Percentiles rank a stretch among this genome's conserved stretches.
phyloP scores from a whole-genome alignment of 495 filamentous ascomycete species.

The Glonium stellatum region DNA sequence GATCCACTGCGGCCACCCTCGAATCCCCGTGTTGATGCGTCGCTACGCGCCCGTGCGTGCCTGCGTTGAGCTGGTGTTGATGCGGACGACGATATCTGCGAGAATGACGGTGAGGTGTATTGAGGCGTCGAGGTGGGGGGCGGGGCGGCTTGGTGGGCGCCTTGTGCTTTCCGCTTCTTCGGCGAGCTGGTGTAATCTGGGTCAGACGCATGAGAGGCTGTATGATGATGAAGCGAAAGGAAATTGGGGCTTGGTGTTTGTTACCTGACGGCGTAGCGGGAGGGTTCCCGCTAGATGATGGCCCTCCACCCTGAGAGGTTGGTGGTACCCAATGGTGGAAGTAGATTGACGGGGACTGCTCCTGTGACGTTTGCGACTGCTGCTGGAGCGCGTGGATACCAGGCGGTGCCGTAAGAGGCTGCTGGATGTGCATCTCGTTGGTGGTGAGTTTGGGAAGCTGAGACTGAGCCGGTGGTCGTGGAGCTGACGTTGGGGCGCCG shows the following conservation, averaged over 20 bases:
- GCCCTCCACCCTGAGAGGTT: slow-evolving; percentile 47
- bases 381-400: slow-evolving; percentile 44
- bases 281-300: slow-evolving; percentile 48
- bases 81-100: slow-evolving; percentile 49
- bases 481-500: slow-evolving; percentile 34
- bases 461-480: slow-evolving; percentile 35
- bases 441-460: slow-evolving; percentile 50
- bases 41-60: slow-evolving; percentile 65
- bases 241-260: slow-evolving; percentile 47
- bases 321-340: slow-evolving; percentile 93
- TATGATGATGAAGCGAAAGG: slow-evolving; percentile 37
- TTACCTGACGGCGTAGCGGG: slow-evolving; percentile 61
- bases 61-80: slow-evolving; percentile 54
- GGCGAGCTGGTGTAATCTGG: slow-evolving; percentile 54
- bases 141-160: slow-evolving; percentile 52
- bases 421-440: slow-evolving; percentile 52
- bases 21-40: slow-evolving; percentile 44
- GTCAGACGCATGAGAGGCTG: slow-evolving; percentile 44
- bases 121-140: slow-evolving; percentile 45
- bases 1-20: slow-evolving; percentile 14
- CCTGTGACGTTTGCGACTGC: slow-evolving; percentile 44
- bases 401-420: slow-evolving; percentile 39
- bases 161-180: slow-evolving; percentile 66
- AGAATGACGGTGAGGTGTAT: slow-evolving; percentile 41
- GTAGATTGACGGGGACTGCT: slow-evolving; percentile 64